Conservation (phyloP, 306 rosid species). For the Rosa multiflora region DNA sequence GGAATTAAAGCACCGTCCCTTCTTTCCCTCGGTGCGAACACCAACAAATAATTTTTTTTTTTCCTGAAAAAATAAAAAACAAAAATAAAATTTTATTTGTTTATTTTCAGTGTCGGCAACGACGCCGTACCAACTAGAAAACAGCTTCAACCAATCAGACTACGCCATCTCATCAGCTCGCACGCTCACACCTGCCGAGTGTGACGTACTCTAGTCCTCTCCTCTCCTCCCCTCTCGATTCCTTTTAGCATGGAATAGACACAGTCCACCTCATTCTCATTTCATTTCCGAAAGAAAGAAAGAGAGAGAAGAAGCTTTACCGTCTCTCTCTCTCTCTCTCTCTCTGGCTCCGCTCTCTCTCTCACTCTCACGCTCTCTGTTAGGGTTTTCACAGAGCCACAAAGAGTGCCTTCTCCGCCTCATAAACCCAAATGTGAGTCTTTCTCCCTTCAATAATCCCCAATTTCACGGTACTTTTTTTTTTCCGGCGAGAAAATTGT, state of each 20-base stretch:
- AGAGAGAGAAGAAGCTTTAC: neutral
- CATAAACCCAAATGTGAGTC: neutral
- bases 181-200: neutral
- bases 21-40: too few relatives aligned
- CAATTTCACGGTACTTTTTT: neutral
- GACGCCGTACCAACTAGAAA: too few relatives aligned
- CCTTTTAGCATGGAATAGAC: too few relatives aligned
- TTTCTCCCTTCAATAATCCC: neutral
- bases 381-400: neutral
- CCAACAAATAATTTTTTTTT: too few relatives aligned
- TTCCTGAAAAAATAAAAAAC: too few relatives aligned
- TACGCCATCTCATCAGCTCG: neutral
- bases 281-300: neutral
- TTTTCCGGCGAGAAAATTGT: neutral
- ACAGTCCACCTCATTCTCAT: neutral
- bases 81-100: too few relatives aligned
- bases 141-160: neutral
- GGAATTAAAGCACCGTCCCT: too few relatives aligned
- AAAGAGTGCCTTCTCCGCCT: neutral
- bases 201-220: neutral
- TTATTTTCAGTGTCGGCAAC: too few relatives aligned
- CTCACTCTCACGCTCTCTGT: neutral
- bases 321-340: neutral
- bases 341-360: neutral
- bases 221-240: neutral